Conservation (phyloP, 225 moss, liverwort and hornwort genomes). For the Pleurozium schreberi region DNA sequence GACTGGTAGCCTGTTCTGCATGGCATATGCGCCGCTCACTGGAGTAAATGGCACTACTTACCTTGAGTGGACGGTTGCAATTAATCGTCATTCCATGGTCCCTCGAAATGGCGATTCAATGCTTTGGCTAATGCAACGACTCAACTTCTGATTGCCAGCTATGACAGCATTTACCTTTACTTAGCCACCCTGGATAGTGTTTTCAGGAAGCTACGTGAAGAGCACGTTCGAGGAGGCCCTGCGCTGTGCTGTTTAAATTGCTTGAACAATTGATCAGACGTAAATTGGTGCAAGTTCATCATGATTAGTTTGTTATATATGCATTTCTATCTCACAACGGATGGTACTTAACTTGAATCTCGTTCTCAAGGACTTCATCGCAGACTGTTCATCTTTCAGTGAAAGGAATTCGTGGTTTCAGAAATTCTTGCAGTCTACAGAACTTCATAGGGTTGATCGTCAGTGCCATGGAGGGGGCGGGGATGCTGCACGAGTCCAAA, state of each 20-base stretch:
- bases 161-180: not conserved
- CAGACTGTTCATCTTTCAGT: not conserved
- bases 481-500: not conserved
- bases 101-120: not conserved
- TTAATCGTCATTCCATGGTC: not conserved
- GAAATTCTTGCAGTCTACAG: not conserved
- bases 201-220: not conserved
- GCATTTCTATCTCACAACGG: not conserved
- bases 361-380: not conserved
- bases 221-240: too few relatives aligned
- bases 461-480: not conserved
- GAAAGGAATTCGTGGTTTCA: not conserved
- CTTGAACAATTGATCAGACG: too few relatives aligned
- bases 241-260: too few relatives aligned
- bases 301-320: not conserved
- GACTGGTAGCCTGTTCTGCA: not conserved
- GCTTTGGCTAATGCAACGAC: not conserved
- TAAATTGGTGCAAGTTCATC: not conserved
- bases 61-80: not conserved
- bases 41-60: too few relatives aligned
- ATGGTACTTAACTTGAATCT: too few relatives aligned
- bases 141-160: not conserved
- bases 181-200: too few relatives aligned
- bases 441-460: too few relatives aligned
- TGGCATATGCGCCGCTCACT: too few relatives aligned